Evolutionary conservation across 2,329 filamentous ascomycete species (phyloP).

Genomic region (Talaromyces sp.): DNA sequence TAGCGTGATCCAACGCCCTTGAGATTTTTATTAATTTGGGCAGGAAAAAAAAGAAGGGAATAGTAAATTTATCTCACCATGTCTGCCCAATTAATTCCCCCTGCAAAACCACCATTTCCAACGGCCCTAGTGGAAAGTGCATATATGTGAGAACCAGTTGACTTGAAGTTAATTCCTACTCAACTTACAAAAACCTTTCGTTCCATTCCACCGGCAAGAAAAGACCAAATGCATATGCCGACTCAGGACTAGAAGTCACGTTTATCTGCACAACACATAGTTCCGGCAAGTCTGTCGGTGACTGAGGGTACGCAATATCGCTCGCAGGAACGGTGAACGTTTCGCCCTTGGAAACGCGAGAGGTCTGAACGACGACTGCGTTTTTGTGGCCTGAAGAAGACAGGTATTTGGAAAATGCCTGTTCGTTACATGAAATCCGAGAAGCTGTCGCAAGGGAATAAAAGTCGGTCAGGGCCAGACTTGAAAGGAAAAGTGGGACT

Average conservation of each 20-base stretch:
- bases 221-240: constrained; percentile 1
- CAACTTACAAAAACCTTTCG: background rate
- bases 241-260: background rate
- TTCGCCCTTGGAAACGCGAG: background rate
- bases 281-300: constrained; percentile 2
- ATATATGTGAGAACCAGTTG: background rate
- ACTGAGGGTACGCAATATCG: constrained; percentile 2
- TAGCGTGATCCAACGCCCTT: background rate
- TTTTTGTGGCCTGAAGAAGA: background rate
- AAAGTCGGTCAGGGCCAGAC: background rate
- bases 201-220: constrained; percentile 3
- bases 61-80: background rate
- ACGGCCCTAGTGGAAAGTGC: background rate
- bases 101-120: constrained; percentile 3
- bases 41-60: no score
- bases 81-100: constrained; percentile 2
- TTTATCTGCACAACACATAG: constrained; percentile 4
- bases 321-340: constrained; percentile 1
- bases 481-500: background rate
- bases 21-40: background rate
- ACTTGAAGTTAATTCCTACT: background rate
- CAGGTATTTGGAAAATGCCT: background rate
- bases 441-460: background rate
- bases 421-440: background rate
- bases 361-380: background rate